Base-by-base conservation (phyloP, 2,329 filamentous ascomycete genomes). In the Trichoderma arundinaceum region DNA sequence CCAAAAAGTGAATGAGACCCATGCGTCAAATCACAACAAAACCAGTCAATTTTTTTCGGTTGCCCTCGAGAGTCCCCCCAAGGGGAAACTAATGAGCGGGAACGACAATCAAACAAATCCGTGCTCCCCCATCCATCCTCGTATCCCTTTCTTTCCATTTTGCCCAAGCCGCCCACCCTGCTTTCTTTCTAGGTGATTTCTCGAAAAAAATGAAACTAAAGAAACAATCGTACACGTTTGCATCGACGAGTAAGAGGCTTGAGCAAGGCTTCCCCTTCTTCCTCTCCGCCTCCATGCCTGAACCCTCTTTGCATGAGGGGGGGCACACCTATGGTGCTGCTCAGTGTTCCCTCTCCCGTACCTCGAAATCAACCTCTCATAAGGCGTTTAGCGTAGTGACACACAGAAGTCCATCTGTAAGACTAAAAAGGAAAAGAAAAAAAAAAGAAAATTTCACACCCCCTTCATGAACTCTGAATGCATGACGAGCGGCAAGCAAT, bases 191-290 rank as follows among this genome's bases (percentile, higher is more conserved):
- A 72, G 71, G 72, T 71, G 71, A 72, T 74, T 28, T 77, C 71
- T 74, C 71, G 58, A 68, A 65, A 68, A 63, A 59, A 65, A 57
- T 39, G 57, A 68, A 68, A 68, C 60, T 66, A 70, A 70, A 65
- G 69, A 66, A 67, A 75, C 74, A 76, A 77, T 77, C 73, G 76
- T 77, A 77, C 76, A 77, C 72, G 70, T 75, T 75, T 73, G 74
- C 73, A 67, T 68, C 67, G 67, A 66, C 67, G 63, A 66, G 70
- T 64, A 53, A 22, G 60, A 56, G 65, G 57, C 52, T 53, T 44
- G 53, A 67, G 65, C 64, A 67, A 67, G 33, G 57, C 53, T 64
- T 67, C 64, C 59, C 39, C 46, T 67, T 65, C 63, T 68, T 35
- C 64, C 52, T 60, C 61, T 46, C 61, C 53, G 61, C 33, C 60